phyloP scores from a whole-genome alignment of 2,329 filamentous ascomycete species.

The Fusarium sulawesiense region DNA sequence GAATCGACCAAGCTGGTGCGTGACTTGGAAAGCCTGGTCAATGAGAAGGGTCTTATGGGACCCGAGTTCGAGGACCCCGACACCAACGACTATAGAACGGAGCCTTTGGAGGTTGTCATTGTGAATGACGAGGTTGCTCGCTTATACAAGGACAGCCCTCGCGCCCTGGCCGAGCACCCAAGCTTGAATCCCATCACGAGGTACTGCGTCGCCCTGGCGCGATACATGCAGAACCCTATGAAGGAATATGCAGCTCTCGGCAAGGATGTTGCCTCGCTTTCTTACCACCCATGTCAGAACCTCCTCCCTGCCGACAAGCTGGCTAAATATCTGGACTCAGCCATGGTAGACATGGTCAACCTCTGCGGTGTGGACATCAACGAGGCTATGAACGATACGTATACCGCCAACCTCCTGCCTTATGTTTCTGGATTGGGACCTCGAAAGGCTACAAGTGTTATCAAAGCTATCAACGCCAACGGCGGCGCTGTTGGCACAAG shows the following conservation, averaged over 20 bases:
- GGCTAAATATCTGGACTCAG: conserved; percentile 87
- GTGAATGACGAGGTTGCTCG: conserved; percentile 98
- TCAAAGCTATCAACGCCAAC: conserved; percentile 88
- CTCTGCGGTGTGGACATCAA: conserved; percentile 96
- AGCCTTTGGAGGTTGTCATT: conserved; percentile 87
- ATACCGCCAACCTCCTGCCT: conserved; percentile 87
- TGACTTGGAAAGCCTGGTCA: conserved; percentile 82
- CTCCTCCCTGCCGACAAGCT: conserved; percentile 90
- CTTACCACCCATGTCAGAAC: conserved; percentile 90
- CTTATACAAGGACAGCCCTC: conserved; percentile 89
- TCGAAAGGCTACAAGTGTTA: conserved; percentile 82
- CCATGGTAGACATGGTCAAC: conserved; percentile 98
- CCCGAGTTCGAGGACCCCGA: conserved; percentile 85
- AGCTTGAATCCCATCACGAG: conserved; percentile 80
- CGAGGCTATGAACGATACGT: conserved; percentile 83
- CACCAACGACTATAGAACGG: conserved; percentile 78
- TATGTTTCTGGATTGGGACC: conserved; percentile 93
- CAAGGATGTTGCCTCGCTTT: conserved; percentile 85
- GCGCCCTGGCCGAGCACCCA: conserved; percentile 83
- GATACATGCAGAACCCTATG: conserved; percentile 94
- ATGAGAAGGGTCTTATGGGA: conserved; percentile 79
- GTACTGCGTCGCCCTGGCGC: conserved; percentile 90
- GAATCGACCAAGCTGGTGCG: conserved; percentile 87
- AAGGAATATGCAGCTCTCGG: conserved; percentile 96
- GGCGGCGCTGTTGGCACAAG: conserved; percentile 86